These are phyloP conservation scores for Russula griseocarnosa DNA, from an alignment of 768 basidiomycete genomes.

Conservation along the genomic window DNA sequence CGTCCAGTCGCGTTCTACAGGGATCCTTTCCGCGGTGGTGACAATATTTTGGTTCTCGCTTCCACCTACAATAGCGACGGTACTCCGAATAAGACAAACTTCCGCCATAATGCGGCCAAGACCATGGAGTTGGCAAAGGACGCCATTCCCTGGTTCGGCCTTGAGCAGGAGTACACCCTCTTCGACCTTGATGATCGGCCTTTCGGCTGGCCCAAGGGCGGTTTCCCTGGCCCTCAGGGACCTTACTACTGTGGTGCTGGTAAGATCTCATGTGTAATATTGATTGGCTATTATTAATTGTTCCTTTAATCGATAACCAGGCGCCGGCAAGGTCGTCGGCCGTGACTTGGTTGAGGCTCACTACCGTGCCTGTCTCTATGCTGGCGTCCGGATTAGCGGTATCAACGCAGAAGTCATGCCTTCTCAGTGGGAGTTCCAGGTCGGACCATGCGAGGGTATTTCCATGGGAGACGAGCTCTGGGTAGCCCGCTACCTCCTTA, in stretches of 20 bases:
- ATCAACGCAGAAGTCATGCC: conserved; percentile 99
- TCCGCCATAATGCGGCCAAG: conserved; percentile 91
- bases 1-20: conserved; percentile 97
- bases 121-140: conserved; percentile 90
- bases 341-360: conserved; percentile 99
- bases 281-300: neutral
- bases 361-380: conserved; percentile 93
- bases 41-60: conserved; percentile 96
- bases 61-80: conserved; percentile 99
- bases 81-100: conserved; percentile 95
- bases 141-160: conserved; percentile 87
- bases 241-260: conserved; percentile 99
- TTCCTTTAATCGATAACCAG: conserved; percentile 39
- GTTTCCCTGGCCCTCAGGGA: conserved; percentile 99
- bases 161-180: conserved; percentile 99
- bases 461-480: conserved; percentile 99
- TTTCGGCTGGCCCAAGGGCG: conserved; percentile 96
- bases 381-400: conserved; percentile 96
- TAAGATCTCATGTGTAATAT: conserved; percentile 37
- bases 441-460: conserved; percentile 97
- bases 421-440: conserved; percentile 99
- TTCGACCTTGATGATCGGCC: conserved; percentile 89
- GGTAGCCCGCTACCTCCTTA: conserved; percentile 96
- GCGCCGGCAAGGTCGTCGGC: conserved; percentile 95
- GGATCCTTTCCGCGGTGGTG: conserved; percentile 98